Evolutionary conservation across 139 green algal species (phyloP).

Genomic region (Coelastrella sp.): DNA sequence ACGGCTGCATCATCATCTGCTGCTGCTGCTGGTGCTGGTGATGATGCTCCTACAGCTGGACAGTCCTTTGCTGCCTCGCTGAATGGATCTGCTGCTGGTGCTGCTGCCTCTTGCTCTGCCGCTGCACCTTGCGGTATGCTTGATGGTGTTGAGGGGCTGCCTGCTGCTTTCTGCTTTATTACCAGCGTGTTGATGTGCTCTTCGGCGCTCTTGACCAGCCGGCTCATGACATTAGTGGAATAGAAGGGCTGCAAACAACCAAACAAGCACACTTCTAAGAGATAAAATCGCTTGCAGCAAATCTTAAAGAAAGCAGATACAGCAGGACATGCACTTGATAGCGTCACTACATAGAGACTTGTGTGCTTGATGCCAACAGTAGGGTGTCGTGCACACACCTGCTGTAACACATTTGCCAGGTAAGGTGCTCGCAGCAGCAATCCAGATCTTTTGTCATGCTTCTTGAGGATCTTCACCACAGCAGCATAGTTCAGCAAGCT

Average conservation of each 20-base stretch:
- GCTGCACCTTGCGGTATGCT: not conserved
- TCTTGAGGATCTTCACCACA: conserved; percentile 92
- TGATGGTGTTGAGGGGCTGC: not conserved
- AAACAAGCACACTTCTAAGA: not conserved
- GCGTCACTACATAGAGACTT: not conserved
- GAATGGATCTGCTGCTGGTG: conserved; percentile 25
- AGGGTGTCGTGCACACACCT: no score
- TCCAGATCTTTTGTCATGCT: conserved; percentile 86
- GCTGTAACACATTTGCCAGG: conserved; percentile 76
- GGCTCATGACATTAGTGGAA: conserved; percentile 74
- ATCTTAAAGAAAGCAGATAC: not conserved
- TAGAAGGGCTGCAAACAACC: conserved; percentile 72
- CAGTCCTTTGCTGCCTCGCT: not conserved
- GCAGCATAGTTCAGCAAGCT: conserved; percentile 81
- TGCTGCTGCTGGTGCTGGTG: not conserved
- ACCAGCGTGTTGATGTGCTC: conserved; percentile 61
- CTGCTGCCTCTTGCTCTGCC: not conserved
- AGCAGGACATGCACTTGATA: not conserved
- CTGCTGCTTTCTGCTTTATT: conserved; percentile 3
- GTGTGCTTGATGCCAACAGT: no score
- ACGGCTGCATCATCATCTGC: not conserved
- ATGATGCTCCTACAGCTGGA: not conserved
- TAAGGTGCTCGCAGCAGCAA: conserved; percentile 71
- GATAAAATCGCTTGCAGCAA: no score
- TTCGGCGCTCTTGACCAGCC: conserved; percentile 72